Base-by-base conservation (phyloP, 1,284 basidiomycete species). In the Pseudozyma sp. region DNA sequence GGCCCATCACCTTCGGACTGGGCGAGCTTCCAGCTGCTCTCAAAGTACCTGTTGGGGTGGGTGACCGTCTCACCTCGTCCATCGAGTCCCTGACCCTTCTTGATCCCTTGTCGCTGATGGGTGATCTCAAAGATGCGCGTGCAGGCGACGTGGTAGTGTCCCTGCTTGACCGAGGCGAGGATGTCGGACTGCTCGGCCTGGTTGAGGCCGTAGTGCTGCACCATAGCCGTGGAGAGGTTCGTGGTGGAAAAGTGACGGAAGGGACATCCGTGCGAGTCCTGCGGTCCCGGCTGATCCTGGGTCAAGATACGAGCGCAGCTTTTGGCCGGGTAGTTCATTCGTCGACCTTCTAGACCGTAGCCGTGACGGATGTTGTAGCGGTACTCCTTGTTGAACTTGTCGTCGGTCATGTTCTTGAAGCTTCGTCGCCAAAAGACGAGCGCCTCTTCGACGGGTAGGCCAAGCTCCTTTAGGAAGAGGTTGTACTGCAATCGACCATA, bases 311-410 rank as follows among this genome's bases (percentile, higher is more conserved):
- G 92, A 79, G 93, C 90, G 83, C 97, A 99, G 84, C 94, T 94
- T 86, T 92, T 94, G 0, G 97, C 94, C 5, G 93, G 89, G 84
- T 99, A 99, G 85, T 98, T 97, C 53, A 91, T 92, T 43, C 96
- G 89, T 82, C 92, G 92, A 8, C 97, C 97, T 85, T 99, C 97
- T 45, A 97, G 87, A 47, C 97, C 97, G 84, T 92, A 99, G 9
- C 90, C 91, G 85, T 99, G 97, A 42, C 96, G 90, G 78, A 99
- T 95, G 80, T 99, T 99, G 86, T 99, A 99, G 78, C 90, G 91
- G 87, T 98, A 92, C 83, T 97, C 93, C 85, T 99, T 99, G 87
- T 94, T 95, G 87, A 99, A 99, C 85, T 95, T 92, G 86, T 99
- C 94, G 75, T 98, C 95, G 24, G 90, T 90, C 50, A 88, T 86